These are phyloP conservation scores for Thelonectria rubi DNA, from an alignment of 2,329 filamentous ascomycete genomes.

Conservation along the genomic window DNA sequence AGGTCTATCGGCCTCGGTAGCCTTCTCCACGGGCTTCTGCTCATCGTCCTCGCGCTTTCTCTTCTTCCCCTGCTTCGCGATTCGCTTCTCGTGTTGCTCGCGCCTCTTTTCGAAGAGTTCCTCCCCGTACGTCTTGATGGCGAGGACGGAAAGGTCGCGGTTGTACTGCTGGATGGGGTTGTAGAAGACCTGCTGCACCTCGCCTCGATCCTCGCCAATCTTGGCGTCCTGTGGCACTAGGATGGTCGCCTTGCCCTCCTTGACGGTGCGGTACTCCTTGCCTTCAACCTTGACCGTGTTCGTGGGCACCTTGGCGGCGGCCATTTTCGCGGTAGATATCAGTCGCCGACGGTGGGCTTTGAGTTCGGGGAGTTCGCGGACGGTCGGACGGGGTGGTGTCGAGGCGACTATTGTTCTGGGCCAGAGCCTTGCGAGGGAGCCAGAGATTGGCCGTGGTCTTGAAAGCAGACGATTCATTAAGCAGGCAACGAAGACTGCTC, in stretches of 20 bases:
- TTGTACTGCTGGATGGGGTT: slow-evolving; percentile 99
- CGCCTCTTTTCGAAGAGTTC: slow-evolving; percentile 61
- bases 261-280: slow-evolving; percentile 60
- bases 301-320: slow-evolving; percentile 26
- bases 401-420: not conserved
- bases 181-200: slow-evolving; percentile 89
- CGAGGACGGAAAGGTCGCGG: slow-evolving; percentile 90
- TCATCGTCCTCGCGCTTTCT: slow-evolving; percentile 56
- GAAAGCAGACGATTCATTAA: slow-evolving; percentile 31
- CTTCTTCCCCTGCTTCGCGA: slow-evolving; percentile 54
- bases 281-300: slow-evolving; percentile 51
- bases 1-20: slow-evolving; percentile 8
- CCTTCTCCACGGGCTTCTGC: slow-evolving; percentile 34
- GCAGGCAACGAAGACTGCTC: slow-evolving; percentile 10
- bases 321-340: slow-evolving; percentile 38
- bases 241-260: slow-evolving; percentile 67
- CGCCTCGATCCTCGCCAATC: slow-evolving; percentile 62
- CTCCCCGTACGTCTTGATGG: slow-evolving; percentile 88
- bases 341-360: slow-evolving; percentile 13
- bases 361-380: slow-evolving; percentile 12
- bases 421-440: slow-evolving; percentile 22
- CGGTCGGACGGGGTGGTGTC: slow-evolving; percentile 8
- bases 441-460: slow-evolving; percentile 31
- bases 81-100: slow-evolving; percentile 53
- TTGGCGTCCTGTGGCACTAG: slow-evolving; percentile 59